Conservation (phyloP, 768 basidiomycete genomes). For the Hericium erinaceus region DNA sequence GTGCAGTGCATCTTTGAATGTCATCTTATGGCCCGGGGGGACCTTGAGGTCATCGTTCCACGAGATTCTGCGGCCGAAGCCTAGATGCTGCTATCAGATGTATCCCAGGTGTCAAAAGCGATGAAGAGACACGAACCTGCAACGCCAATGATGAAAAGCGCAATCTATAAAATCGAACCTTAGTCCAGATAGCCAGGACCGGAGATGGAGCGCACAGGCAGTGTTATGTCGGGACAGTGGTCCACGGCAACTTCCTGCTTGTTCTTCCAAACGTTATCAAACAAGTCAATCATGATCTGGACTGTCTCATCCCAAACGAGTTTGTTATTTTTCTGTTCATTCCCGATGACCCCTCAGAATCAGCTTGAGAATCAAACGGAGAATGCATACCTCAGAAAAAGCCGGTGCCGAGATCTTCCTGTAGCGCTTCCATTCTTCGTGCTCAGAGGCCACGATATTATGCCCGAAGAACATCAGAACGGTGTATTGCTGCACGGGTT, state of each 20-base stretch:
- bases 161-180: constrained; percentile 28
- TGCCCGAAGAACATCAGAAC: constrained; percentile 41
- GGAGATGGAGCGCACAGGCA: constrained; percentile 31
- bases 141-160: constrained; percentile 45
- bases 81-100: not conserved
- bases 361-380: not conserved
- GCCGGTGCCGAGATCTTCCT: constrained; percentile 55
- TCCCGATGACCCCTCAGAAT: not conserved
- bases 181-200: too few relatives aligned
- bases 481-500: constrained; percentile 39
- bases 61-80: constrained; percentile 42
- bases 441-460: constrained; percentile 60
- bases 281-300: constrained; percentile 22
- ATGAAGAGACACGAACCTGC: constrained; percentile 24
- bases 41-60: constrained; percentile 36
- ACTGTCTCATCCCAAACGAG: constrained; percentile 31
- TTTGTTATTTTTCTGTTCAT: constrained; percentile 25
- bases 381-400: constrained; percentile 43
- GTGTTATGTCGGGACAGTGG: constrained; percentile 42
- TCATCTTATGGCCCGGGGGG: constrained; percentile 35
- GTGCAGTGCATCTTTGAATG: constrained; percentile 42
- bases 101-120: not conserved
- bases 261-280: constrained; percentile 37
- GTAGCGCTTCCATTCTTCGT: constrained; percentile 57
- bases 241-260: constrained; percentile 31